phyloP scores from a whole-genome alignment of 148 eudicot species.

The Agrostemma githago region DNA sequence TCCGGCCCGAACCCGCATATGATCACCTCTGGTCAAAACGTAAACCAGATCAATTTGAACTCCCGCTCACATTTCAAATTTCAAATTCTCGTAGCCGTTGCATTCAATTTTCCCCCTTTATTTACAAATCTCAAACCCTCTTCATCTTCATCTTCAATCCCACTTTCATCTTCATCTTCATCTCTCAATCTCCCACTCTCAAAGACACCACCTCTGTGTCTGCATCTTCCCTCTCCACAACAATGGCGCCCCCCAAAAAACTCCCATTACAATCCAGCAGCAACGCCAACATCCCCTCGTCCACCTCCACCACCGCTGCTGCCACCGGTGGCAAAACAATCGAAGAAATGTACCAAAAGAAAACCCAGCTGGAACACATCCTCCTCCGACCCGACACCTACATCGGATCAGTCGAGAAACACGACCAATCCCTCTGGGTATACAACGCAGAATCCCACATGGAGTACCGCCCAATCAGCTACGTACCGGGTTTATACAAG shows the following conservation, averaged over 20 bases:
- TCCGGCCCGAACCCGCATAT: too few species aligned
- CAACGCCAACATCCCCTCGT: constrained; percentile 38
- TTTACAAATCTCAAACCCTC: background rate
- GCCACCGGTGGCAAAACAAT: constrained; percentile 40
- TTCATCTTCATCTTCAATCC: background rate
- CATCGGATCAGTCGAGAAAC: constrained; percentile 81
- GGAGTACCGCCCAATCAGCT: constrained; percentile 37
- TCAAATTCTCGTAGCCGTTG: constrained; percentile 9
- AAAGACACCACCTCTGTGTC: constrained; percentile 52
- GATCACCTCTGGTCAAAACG: too few species aligned
- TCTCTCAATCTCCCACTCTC: background rate
- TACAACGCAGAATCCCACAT: constrained; percentile 39
- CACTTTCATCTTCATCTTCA: background rate
- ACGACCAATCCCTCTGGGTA: constrained; percentile 69
- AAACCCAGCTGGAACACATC: constrained; percentile 92
- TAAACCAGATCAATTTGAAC: background rate
- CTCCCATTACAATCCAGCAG: constrained; percentile 51
- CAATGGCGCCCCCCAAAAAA: constrained; percentile 31
- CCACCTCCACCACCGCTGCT: background rate
- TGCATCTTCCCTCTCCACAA: constrained; percentile 12
- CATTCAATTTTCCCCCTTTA: background rate
- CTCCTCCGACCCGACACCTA: constrained; percentile 96
- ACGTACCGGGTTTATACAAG: constrained; percentile 90
- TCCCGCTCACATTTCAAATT: constrained; percentile 28
- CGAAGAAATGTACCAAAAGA: constrained; percentile 93